A percentile compares a stretch with the other conserved stretches of the same genome.
Conservation (phyloP, 2,329 filamentous ascomycete genomes). For the Mycosphaerella sp. region DNA sequence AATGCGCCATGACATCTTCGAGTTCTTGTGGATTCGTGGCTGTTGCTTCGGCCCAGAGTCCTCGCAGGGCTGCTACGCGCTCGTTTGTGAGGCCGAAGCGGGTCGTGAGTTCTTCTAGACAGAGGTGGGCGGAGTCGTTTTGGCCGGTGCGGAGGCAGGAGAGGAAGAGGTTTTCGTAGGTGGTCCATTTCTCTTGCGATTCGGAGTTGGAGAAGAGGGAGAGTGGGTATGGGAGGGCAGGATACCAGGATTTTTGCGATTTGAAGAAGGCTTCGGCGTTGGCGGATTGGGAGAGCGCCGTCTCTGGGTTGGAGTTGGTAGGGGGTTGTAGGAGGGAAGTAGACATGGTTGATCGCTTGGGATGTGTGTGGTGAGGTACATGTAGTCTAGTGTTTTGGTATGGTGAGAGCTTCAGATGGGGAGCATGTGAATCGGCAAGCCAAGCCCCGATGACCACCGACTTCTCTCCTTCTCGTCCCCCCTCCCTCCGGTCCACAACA, state of each 20-base stretch:
- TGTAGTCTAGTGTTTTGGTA: neutral
- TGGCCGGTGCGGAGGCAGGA: conserved; percentile 80
- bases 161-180: conserved; percentile 79
- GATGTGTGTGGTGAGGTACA: conserved; percentile 1
- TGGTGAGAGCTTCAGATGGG: neutral
- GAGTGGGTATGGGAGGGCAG: conserved; percentile 44
- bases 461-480: neutral
- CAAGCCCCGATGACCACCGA: conserved; percentile 1
- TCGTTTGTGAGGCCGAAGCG: conserved; percentile 84
- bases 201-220: conserved; percentile 52
- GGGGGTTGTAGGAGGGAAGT: conserved; percentile 32
- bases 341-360: conserved; percentile 14
- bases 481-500: neutral
- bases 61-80: conserved; percentile 73
- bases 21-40: conserved; percentile 61
- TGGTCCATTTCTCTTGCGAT: conserved; percentile 72
- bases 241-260: conserved; percentile 31
- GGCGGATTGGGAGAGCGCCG: conserved; percentile 44
- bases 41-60: conserved; percentile 76
- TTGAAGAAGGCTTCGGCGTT: conserved; percentile 38
- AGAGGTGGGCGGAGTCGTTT: conserved; percentile 66
- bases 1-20: conserved; percentile 64
- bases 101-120: conserved; percentile 65
- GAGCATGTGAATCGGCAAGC: conserved; percentile 11
- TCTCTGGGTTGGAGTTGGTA: conserved; percentile 34